Conservation (phyloP, 2,329 filamentous ascomycete genomes). For the Colletotrichum viniferum region DNA sequence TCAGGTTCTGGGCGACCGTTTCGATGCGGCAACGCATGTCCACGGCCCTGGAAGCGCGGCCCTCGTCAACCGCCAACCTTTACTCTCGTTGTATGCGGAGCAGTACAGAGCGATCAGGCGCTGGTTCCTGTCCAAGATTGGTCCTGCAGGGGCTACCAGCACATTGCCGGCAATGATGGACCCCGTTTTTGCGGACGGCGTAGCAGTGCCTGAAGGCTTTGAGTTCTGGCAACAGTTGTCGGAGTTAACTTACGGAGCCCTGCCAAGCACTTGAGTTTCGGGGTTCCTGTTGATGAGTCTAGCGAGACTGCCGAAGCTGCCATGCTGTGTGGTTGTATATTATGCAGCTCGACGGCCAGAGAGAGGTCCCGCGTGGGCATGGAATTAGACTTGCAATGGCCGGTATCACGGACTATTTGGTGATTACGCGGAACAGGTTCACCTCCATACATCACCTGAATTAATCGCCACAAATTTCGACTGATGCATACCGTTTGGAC, state of each 20-base stretch:
- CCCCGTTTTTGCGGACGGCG: neutral
- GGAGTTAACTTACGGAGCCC: neutral
- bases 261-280: neutral
- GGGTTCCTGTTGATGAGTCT: neutral
- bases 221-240: neutral
- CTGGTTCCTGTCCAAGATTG: neutral
- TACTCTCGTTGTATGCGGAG: neutral
- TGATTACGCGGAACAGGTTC: neutral
- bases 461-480: no score
- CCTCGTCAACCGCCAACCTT: neutral
- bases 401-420: neutral
- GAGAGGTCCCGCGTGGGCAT: neutral
- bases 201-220: neutral
- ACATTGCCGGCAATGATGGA: neutral
- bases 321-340: neutral
- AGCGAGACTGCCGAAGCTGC: fast-evolving
- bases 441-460: neutral
- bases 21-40: no score
- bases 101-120: neutral
- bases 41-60: no score
- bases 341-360: neutral
- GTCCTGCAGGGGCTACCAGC: neutral
- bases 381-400: neutral
- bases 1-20: neutral
- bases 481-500: fast-evolving